Percentiles rank a stretch among this genome's conserved stretches.
phyloP scores from a whole-genome alignment of 2,329 filamentous ascomycete genomes.

The Blastomyces gilchristii region DNA sequence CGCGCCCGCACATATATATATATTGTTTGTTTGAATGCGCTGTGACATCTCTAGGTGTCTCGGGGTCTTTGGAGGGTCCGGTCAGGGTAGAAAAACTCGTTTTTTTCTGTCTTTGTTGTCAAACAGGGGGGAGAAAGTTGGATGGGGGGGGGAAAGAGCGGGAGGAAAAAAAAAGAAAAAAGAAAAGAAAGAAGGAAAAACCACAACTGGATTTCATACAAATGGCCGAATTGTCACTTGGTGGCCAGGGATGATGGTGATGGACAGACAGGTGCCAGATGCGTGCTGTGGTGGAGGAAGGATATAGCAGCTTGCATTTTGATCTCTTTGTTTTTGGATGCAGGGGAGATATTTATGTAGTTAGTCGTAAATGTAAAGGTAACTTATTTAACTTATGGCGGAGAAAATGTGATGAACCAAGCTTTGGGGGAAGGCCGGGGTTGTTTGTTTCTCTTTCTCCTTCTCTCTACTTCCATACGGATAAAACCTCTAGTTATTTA shows the following conservation, averaged over 20 bases:
- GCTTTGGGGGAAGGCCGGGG: not conserved
- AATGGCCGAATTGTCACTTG: not conserved
- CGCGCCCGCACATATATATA: not conserved
- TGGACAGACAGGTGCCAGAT: not conserved
- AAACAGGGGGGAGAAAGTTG: not conserved
- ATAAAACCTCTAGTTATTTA: no score
- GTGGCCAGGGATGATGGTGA: not conserved
- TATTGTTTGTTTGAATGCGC: no score
- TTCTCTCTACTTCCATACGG: not conserved
- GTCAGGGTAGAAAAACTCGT: not conserved
- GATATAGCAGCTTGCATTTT: not conserved
- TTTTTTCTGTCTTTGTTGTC: not conserved
- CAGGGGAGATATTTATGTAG: not conserved
- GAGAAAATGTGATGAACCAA: slow-evolving; percentile 1
- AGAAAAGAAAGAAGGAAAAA: not conserved
- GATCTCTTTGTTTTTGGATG: not conserved
- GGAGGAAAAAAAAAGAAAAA: no score
- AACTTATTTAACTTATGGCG: not conserved
- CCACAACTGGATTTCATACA: not conserved
- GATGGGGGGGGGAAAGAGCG: no score
- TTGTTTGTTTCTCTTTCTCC: not conserved
- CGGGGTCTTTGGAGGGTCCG: not conserved
- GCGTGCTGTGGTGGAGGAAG: not conserved
- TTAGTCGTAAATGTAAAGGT: no score
- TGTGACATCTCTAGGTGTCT: no score